phyloP scores from a whole-genome alignment of 345 rosid species.

The Citrus medica region DNA sequence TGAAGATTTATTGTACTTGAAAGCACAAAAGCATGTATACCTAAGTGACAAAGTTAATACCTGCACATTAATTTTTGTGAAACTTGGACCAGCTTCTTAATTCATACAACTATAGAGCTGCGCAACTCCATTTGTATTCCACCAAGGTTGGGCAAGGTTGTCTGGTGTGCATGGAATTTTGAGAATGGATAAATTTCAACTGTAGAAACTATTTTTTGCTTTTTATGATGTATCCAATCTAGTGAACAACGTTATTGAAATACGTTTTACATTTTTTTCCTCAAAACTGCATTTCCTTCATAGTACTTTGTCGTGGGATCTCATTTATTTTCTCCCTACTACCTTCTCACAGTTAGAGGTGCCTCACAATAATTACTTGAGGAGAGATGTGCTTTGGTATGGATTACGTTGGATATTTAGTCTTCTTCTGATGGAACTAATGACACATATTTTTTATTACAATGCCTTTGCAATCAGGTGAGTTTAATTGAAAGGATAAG shows the following conservation, averaged over 20 bases:
- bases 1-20: background rate
- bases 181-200: background rate
- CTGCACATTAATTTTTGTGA: background rate
- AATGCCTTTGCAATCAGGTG: constrained; percentile 92
- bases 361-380: constrained; percentile 61
- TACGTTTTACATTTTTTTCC: background rate
- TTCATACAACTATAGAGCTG: background rate
- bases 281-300: background rate
- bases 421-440: constrained; percentile 71
- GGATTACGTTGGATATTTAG: constrained; percentile 78
- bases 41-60: background rate
- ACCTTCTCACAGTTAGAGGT: constrained; percentile 50
- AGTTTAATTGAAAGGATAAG: constrained; percentile 14
- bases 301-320: background rate
- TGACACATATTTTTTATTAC: constrained; percentile 75
- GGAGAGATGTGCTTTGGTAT: constrained; percentile 51
- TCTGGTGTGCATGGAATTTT: background rate
- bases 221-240: background rate
- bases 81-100: background rate
- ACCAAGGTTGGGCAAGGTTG: background rate
- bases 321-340: background rate
- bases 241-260: background rate
- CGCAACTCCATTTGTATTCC: background rate
- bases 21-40: background rate
- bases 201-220: background rate